Evolutionary conservation across 495 filamentous ascomycete genomes (phyloP), one percentile per base, ranked within the genome.

Genomic region (Annulohypoxylon stygium): DNA sequence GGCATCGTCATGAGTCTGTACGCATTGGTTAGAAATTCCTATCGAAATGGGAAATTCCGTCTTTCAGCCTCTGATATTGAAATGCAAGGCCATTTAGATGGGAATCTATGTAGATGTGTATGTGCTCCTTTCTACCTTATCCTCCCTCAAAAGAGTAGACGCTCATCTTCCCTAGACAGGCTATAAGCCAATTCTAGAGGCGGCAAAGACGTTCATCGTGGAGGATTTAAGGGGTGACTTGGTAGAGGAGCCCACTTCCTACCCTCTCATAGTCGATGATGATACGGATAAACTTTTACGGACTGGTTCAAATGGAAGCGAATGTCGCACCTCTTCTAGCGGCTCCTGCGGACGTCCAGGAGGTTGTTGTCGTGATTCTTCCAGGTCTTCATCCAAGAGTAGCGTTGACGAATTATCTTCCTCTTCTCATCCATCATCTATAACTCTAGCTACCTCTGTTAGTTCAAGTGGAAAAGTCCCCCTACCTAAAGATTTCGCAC

Each of bases 1-100:
- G 93, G 93, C 11, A 97, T 97, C 79, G 92, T 95, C n/a, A 95
- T 97, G 93, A 91, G 89, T 72, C 76, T 92, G n/a, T 92, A 92
- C 78, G 90, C 92, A n/a, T 83, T 94, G 64, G 80, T 93, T 51
- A 85, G 89, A 74, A 94, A 92, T 73, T 84, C 87, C 61, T 83
- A 81, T 37, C 82, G 78, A 57, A 90, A 87, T 54, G 85, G 73
- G 20, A 75, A 72, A 25, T 75, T 75, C 25, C 73, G 33, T 26
- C 64, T 75, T 59, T 75, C 73, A 2, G 60, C 50, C 26, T 72
- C 87, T 16, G 86, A 90, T 70, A 83, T 89, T 71, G 88, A 91
- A 48, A 80, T 93, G 36, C 90, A 92, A 78, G 90, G 92, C 71
- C 90, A 90, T 25, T 90, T 93, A 75, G 93, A 97, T 81, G 93